Evolutionary conservation across 73 alveolate genomes (phyloP), one percentile per base, ranked within the genome.

Genomic region (Blepharisma stoltei): DNA sequence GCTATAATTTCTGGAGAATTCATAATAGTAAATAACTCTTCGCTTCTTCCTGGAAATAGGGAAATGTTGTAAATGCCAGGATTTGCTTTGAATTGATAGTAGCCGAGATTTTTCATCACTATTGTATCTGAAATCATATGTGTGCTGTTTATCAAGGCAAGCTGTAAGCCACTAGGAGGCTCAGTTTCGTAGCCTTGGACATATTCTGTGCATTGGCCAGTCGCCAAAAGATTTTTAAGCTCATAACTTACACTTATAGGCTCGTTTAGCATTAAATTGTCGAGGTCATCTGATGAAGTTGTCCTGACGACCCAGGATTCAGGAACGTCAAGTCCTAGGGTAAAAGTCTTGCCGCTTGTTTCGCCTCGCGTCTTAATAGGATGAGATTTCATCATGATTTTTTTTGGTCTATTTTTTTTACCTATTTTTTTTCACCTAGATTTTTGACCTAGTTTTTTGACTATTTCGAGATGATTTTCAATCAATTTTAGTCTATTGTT

Each of bases 71-170:
- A 69, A n/a, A 20, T n/a, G 1, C 79, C 79, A 44, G 79, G 79
- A 11, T n/a, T n/a, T 65, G 75, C 85, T 1, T 55, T n/a, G 52
- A 5, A 60, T 88, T 82, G 86, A 43, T 73, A 82, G 65, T 82
- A 82, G 52, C 89, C 89, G 25, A 81, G 71, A 55, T 77, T 82
- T 71, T 81, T 70, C 89, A 82, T 82, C 77, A 82, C 89, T 6
- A 77, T 60, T 47, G 89, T 82, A 76, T 82, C 89, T 14, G 79
- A n/a, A 38, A 60, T 38, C 23, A 25, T 2, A 2, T 8, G 14
- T 14, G 48, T 9, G 14, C 46, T 9, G 5, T 25, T 60, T 18
- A 1, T 60, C 5, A 60, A 60, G 5, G 46, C 23, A 60, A 60
- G 73, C 5, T 60, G 73, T 14, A 60, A 38, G 49, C 73, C 73